phyloP scores from a whole-genome alignment of 2,329 filamentous ascomycete species.

The Ceratocystis harringtonii region DNA sequence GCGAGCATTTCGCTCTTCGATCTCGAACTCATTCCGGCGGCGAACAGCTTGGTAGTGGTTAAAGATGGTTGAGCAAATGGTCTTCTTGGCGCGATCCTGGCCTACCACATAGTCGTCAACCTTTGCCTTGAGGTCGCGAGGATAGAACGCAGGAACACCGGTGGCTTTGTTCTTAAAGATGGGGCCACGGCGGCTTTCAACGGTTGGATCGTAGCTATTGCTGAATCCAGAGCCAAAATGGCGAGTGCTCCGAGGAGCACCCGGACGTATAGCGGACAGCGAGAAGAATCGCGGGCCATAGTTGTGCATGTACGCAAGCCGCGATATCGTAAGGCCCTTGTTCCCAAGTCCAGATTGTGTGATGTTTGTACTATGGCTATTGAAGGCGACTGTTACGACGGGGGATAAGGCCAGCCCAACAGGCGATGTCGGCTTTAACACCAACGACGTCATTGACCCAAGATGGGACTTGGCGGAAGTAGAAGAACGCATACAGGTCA shows the following conservation, averaged over 20 bases:
- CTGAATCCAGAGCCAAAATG: constrained; percentile 44
- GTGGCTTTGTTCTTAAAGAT: constrained; percentile 41
- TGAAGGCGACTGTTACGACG: neutral
- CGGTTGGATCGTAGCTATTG: constrained; percentile 42
- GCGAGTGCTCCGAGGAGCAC: constrained; percentile 28
- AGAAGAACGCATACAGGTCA: constrained; percentile 10
- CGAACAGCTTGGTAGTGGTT: constrained; percentile 90
- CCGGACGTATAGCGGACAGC: constrained; percentile 18
- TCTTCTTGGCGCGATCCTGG: constrained; percentile 87
- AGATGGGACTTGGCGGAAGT: neutral
- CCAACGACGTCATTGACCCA: constrained; percentile 11
- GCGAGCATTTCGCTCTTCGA: constrained; percentile 38
- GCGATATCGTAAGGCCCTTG: constrained; percentile 9
- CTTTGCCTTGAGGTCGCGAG: constrained; percentile 64
- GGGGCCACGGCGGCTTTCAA: constrained; percentile 39
- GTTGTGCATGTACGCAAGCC: constrained; percentile 3
- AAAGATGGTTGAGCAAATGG: constrained; percentile 82
- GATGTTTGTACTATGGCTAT: neutral
- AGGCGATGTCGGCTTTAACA: neutral
- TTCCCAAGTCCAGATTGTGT: neutral
- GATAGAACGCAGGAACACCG: constrained; percentile 49
- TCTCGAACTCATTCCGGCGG: constrained; percentile 62
- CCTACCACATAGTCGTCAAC: constrained; percentile 94
- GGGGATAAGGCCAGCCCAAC: neutral
- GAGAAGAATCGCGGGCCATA: constrained; percentile 21